Base-by-base conservation (phyloP, 2,329 filamentous ascomycete genomes). In the Blumeria graminis region DNA sequence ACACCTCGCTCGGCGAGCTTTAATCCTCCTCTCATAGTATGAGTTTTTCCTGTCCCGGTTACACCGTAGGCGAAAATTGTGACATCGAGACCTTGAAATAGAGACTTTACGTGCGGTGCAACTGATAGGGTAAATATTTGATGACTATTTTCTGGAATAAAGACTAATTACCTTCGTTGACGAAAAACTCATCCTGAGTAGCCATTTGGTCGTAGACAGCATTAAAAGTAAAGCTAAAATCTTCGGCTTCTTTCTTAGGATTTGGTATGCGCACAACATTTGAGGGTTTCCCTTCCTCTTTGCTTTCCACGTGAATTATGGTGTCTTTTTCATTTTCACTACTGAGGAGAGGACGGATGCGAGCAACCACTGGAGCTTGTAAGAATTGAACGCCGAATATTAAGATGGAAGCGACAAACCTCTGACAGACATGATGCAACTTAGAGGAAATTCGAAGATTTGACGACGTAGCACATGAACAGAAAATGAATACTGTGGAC, bases 51-150 rank as follows among this genome's bases (percentile, higher is more conserved):
- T 0, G 88, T 94, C 51, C 89, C 89, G 0, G 89, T 94, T 58
- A 90, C 86, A 59, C 89, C 89, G 67, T 95, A 94, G 33, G 89
- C 88, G 66, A 95, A 94, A 57, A 94, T 78, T 10, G 87, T 94
- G 45, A 90, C 78, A 69, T 93, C 86, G 66, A 87, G 80, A 57
- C 86, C 92, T 69, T 82, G 82, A 71, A 96, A 95, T 9, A 96
- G 78, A 56, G 92, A 84, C 68, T 94, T 95, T 60, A 95, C 74
- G 55, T 89, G 88, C 1, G 90, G 87, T 43, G 86, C 76, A 62
- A 96, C 89, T 94, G 67, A 32, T 22, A 36, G 41, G 16, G 43
- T 63, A 45, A 64, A 59, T 45, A 6, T 8, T 7, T 18, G 6
- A 18, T 2, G 7, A 16, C 6, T 6, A 7, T 34, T 38, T 53